These are phyloP conservation scores for Aureoboletus auriporus DNA, from an alignment of 768 basidiomycete genomes.

Conservation along the genomic window DNA sequence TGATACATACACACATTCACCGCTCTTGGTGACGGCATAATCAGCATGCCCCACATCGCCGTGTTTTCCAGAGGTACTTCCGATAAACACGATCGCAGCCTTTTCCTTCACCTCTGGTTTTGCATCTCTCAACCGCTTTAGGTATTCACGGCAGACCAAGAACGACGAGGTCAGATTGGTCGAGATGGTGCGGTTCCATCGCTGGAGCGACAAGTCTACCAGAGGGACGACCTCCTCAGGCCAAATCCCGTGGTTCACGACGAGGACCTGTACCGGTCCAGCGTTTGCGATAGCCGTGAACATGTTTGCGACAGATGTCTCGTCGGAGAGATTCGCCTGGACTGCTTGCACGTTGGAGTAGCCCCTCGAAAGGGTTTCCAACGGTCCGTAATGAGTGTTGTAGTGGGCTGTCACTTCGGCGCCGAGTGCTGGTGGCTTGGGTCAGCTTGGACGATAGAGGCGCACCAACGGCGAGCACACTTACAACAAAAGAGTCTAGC, in stretches of 20 bases:
- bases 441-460: neutral
- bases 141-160: constrained; percentile 59
- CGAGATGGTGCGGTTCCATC: constrained; percentile 59
- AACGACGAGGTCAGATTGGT: constrained; percentile 68
- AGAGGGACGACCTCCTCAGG: constrained; percentile 44
- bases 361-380: constrained; percentile 38
- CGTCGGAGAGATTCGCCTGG: constrained; percentile 58
- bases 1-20: constrained; percentile 27
- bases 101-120: constrained; percentile 44
- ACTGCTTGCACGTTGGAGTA: constrained; percentile 35
- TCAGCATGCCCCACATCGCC: constrained; percentile 68
- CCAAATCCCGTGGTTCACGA: constrained; percentile 63
- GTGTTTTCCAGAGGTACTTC: constrained; percentile 69
- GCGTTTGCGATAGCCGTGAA: constrained; percentile 40
- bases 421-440: constrained; percentile 49
- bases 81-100: constrained; percentile 61
- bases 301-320: constrained; percentile 47
- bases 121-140: constrained; percentile 41
- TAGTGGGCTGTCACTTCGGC: constrained; percentile 73
- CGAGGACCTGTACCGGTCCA: constrained; percentile 50
- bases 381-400: constrained; percentile 44
- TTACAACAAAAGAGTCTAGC: constrained; percentile 52
- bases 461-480: constrained; percentile 3
- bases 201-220: constrained; percentile 53
- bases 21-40: constrained; percentile 66